These are phyloP conservation scores for Hortaea werneckii DNA, from an alignment of 2,329 filamentous ascomycete genomes.

Conservation along the genomic window DNA sequence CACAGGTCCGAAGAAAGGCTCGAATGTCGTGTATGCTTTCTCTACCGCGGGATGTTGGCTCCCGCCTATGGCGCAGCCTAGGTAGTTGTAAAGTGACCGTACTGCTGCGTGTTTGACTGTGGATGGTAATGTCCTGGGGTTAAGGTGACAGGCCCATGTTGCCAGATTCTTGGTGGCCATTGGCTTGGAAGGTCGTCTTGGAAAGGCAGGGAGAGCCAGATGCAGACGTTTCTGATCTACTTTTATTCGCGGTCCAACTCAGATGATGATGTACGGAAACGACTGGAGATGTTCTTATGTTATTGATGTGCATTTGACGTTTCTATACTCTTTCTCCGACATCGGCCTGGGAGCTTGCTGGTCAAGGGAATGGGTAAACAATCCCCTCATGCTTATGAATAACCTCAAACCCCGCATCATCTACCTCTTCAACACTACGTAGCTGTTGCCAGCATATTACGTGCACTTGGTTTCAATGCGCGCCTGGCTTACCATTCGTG, in stretches of 20 bases:
- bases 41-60: slow-evolving; percentile 36
- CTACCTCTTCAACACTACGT: too few relatives aligned
- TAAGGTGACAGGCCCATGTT: slow-evolving; percentile 37
- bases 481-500: too few relatives aligned
- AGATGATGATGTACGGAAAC: too few relatives aligned
- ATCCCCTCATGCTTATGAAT: too few relatives aligned
- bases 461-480: too few relatives aligned
- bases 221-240: not conserved
- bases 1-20: slow-evolving; percentile 28
- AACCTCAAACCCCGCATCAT: too few relatives aligned
- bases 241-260: not conserved
- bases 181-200: not conserved
- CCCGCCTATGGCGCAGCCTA: slow-evolving; percentile 44
- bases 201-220: not conserved
- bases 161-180: slow-evolving; percentile 42
- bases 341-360: too few relatives aligned
- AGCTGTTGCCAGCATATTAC: too few relatives aligned
- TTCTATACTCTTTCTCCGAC: too few relatives aligned
- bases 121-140: slow-evolving; percentile 31
- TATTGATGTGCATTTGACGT: too few relatives aligned
- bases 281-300: too few relatives aligned
- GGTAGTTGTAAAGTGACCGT: slow-evolving; percentile 45
- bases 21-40: slow-evolving; percentile 28
- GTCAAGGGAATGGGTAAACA: too few relatives aligned
- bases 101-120: slow-evolving; percentile 36